Conservation (phyloP, 2,329 filamentous ascomycete genomes). For the Fusarium caatingaense region DNA sequence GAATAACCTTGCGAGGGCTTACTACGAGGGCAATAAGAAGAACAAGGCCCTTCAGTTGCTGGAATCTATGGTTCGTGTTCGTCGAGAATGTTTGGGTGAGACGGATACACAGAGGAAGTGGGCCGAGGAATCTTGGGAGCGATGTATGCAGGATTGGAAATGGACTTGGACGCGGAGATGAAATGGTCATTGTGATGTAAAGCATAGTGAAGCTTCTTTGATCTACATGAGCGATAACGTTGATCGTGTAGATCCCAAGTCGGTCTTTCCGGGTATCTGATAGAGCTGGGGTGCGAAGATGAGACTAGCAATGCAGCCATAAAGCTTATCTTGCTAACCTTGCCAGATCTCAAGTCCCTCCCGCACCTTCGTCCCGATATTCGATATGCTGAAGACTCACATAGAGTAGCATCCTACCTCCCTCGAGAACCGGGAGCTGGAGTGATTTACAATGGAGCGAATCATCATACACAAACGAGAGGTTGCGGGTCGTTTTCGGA, state of each 20-base stretch:
- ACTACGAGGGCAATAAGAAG: fast-evolving
- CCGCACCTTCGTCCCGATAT: too few relatives aligned
- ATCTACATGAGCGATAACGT: neutral
- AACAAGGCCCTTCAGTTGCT: neutral
- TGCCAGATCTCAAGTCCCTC: neutral
- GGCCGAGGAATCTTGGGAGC: neutral
- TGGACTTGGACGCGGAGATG: neutral
- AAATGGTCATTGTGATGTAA: neutral
- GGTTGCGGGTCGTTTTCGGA: too few relatives aligned
- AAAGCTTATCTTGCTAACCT: neutral
- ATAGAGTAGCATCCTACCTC: too few relatives aligned
- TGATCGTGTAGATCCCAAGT: neutral
- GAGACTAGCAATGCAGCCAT: neutral
- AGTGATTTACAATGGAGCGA: too few relatives aligned
- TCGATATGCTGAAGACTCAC: too few relatives aligned
- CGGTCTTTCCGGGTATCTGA: neutral
- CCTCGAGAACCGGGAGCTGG: fast-evolving
- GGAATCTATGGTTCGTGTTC: neutral
- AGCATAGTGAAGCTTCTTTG: fast-evolving
- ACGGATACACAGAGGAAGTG: neutral
- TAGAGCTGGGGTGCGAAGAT: neutral
- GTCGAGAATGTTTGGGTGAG: fast-evolving
- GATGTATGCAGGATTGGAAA: neutral
- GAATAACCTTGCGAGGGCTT: neutral
- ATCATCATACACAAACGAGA: too few relatives aligned